Evolutionary conservation across 148 eudicot species (phyloP).

Genomic region (Vaccinium vitisidaea): DNA sequence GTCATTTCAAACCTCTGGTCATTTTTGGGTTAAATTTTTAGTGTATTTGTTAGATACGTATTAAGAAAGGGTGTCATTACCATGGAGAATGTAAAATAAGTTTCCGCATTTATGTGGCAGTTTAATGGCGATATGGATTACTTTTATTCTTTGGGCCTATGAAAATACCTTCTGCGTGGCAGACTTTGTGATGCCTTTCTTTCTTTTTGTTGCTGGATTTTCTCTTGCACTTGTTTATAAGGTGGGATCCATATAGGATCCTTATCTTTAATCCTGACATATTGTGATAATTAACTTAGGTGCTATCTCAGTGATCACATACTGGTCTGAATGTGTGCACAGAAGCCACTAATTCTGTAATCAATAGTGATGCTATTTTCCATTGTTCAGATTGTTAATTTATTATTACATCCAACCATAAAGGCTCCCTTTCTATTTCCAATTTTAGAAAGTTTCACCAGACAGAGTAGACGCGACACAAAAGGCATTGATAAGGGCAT

Average conservation of each 20-base stretch:
- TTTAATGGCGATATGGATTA: too few relatives aligned
- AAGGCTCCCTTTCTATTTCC: constrained; percentile 9
- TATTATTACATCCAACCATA: background rate
- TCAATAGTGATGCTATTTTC: background rate
- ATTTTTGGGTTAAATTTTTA: too few relatives aligned
- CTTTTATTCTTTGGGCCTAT: too few relatives aligned
- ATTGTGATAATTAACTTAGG: background rate
- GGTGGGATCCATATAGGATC: constrained; percentile 33
- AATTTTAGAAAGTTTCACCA: constrained; percentile 52
- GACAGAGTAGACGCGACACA: constrained; percentile 63
- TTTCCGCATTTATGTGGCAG: too few relatives aligned
- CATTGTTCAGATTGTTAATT: background rate
- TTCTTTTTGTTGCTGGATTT: constrained; percentile 79
- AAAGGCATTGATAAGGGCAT: constrained; percentile 52
- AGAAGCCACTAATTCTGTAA: background rate
- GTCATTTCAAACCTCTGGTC: too few relatives aligned
- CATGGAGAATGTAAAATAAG: too few relatives aligned
- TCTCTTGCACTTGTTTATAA: constrained; percentile 75
- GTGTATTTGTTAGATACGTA: too few relatives aligned
- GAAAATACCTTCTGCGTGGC: constrained; percentile 31
- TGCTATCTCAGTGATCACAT: background rate
- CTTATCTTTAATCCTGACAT: background rate
- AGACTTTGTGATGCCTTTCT: constrained; percentile 89
- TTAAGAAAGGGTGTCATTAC: too few relatives aligned
- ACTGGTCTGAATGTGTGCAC: background rate